Conservation (phyloP, 106 monocot genomes). For the Dactylorhiza incarnata region DNA sequence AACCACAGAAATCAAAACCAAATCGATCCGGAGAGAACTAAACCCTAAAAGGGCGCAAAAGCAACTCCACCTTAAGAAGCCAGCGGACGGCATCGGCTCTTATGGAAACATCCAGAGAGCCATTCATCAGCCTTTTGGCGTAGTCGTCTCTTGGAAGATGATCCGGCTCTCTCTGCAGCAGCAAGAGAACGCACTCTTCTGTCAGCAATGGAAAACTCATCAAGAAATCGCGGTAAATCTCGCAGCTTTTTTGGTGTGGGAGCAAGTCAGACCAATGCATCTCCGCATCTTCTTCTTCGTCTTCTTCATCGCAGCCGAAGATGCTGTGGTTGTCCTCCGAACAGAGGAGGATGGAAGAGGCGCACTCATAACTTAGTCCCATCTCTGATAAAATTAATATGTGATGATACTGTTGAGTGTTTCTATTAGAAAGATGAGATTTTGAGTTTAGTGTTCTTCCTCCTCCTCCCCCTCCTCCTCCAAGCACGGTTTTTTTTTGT, state of each 20-base stretch:
- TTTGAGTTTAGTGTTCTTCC: not conserved
- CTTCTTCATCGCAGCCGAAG: constrained; percentile 23
- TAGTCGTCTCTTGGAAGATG: constrained; percentile 70
- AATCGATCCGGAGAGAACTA: not conserved
- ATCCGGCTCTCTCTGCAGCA: constrained; percentile 45
- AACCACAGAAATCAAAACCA: not conserved
- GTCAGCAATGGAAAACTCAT: constrained; percentile 54
- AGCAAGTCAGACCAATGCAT: constrained; percentile 5
- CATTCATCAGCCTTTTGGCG: constrained; percentile 35
- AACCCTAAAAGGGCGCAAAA: not conserved
- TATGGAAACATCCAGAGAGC: constrained; percentile 49
- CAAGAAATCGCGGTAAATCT: constrained; percentile 23
- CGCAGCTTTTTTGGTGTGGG: constrained; percentile 10
- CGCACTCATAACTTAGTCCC: constrained; percentile 43
- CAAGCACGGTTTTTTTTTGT: not conserved
- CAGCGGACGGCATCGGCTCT: constrained; percentile 89
- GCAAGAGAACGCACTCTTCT: constrained; percentile 52
- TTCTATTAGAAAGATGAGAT: not conserved
- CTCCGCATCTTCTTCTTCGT: constrained; percentile 15
- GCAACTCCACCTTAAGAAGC: constrained; percentile 66
- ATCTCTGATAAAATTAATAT: constrained; percentile 7
- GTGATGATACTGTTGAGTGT: not conserved
- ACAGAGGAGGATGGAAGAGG: constrained; percentile 41
- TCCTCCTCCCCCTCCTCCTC: constrained; percentile 7
- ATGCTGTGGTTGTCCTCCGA: constrained; percentile 40